Conservation (phyloP, 257 asterid genomes). For the Thymus quinquecostatus region DNA sequence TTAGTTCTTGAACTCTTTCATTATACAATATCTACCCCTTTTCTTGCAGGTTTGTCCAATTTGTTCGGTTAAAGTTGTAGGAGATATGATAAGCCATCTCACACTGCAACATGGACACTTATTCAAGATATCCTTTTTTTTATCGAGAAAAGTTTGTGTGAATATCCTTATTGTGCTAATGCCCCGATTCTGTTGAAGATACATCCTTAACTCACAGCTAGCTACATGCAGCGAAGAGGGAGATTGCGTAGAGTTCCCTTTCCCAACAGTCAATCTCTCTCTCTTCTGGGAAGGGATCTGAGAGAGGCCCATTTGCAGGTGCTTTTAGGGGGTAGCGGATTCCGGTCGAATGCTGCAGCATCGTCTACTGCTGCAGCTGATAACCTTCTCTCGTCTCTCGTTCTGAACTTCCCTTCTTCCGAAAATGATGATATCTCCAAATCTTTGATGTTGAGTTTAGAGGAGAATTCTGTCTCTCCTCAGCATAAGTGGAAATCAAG, state of each 20-base stretch:
- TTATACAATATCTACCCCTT: constrained; percentile 23
- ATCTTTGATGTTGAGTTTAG: constrained; percentile 63
- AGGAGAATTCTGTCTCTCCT: constrained; percentile 52
- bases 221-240: constrained; percentile 69
- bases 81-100: constrained; percentile 76
- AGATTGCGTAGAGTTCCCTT: constrained; percentile 69
- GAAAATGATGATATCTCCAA: constrained; percentile 77
- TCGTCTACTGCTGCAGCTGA: constrained; percentile 52
- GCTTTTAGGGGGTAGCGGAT: constrained; percentile 72
- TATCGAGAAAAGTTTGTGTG: not conserved
- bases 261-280: constrained; percentile 73
- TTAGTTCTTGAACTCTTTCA: not conserved
- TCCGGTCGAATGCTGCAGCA: constrained; percentile 53
- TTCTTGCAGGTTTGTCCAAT: constrained; percentile 76
- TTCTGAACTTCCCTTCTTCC: constrained; percentile 56
- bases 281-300: constrained; percentile 79
- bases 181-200: not conserved
- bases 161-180: not conserved
- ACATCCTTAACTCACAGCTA: constrained; percentile 52
- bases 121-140: constrained; percentile 67
- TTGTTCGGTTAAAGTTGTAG: constrained; percentile 71
- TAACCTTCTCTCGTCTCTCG: constrained; percentile 70
- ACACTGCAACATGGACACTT: constrained; percentile 80
- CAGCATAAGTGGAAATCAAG: constrained; percentile 73
- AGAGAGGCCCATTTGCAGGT: constrained; percentile 86